Base-by-base conservation (phyloP, 108 stramenopile genomes). In the Nitzschia inconspicua region DNA sequence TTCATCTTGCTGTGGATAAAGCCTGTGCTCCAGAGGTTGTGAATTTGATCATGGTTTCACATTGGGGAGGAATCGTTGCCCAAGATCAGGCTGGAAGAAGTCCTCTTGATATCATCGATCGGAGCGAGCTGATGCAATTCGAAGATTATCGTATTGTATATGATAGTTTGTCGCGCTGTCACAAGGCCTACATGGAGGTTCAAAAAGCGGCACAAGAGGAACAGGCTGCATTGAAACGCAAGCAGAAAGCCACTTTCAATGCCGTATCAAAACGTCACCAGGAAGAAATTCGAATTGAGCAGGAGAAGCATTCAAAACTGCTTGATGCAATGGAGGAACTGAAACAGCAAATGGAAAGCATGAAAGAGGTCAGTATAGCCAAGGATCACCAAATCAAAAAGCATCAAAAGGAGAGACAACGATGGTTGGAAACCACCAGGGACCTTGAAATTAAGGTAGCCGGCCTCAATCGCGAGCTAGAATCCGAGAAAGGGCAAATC, bases 1-100 rank as follows among this genome's bases (percentile, higher is more conserved):
- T 86, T 4, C 84, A 86, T 53, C 57, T 76, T 13, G 78, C 80
- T 23, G 78, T 82, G 0, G 77, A 76, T 52, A 77, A 66, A 20
- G 81, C 78, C 3, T 81, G 80, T 13, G 68, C 81, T 24, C 78
- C 78, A 24, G 85, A 83, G 27, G 81, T 86, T 0, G 76, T 86
- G 31, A 80, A 83, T 39, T 63, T 75, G 22, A 67, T 85, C 26
- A 52, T 89, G 23, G 80, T 81, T 24, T 46, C 84, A 34, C 66
- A 85, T 49, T 82, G 79, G 53, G 47, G 68, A 9, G 84, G 70
- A 9, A 78, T 79, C 14, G 50, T 66, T 9, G 74, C 62, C 6
- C 60, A 63, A n/a, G 85, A 87, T 36, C 68, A 80, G 36, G 68
- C 69, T 5, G 85, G 85, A 54, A 72, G 82, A 54, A 79, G 75